Evolutionary conservation across 1,139 yeast species (phyloP).

Genomic region (Meyerozyma sp.): DNA sequence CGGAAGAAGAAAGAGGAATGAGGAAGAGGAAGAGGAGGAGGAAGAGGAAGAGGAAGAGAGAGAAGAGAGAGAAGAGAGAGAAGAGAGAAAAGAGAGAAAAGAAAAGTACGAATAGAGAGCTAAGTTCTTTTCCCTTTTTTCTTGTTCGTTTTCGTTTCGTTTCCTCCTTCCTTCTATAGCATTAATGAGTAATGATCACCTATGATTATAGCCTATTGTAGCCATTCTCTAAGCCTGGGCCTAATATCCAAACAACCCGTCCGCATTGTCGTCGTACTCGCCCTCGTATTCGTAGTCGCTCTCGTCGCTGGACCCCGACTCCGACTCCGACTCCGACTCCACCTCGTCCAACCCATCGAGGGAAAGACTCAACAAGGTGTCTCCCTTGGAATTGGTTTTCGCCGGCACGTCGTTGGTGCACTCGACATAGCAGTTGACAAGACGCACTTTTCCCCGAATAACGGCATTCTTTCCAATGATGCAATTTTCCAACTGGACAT

Average conservation of each 20-base stretch:
- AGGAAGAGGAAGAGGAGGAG: constrained; percentile 6
- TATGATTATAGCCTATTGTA: too few species aligned
- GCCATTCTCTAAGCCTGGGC: too few species aligned
- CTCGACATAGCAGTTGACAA: constrained; percentile 80
- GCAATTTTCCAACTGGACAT: constrained; percentile 82
- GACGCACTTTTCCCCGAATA: constrained; percentile 54
- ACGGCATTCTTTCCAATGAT: constrained; percentile 68
- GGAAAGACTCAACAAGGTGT: constrained; percentile 64
- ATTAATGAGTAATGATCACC: not conserved
- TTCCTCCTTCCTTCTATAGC: not conserved
- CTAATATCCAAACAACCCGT: constrained; percentile 40
- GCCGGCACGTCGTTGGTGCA: constrained; percentile 63
- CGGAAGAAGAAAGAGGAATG: constrained; percentile 1
- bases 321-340: constrained; percentile 14
- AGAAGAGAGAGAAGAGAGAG: constrained; percentile 3
- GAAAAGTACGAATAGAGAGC: constrained; percentile 4
- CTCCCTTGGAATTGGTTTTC: constrained; percentile 73
- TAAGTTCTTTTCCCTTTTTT: not conserved
- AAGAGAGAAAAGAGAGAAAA: constrained; percentile 3
- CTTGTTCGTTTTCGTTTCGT: too few species aligned
- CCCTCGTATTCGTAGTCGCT: constrained; percentile 21
- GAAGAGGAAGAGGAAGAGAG: constrained; percentile 3
- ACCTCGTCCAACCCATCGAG: constrained; percentile 46
- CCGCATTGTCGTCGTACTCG: constrained; percentile 37
- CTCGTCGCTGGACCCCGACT: constrained; percentile 18